Percentiles rank a stretch among this genome's conserved stretches.
Conservation (phyloP, 305 asterid species). For the Fraxinus sp. region DNA sequence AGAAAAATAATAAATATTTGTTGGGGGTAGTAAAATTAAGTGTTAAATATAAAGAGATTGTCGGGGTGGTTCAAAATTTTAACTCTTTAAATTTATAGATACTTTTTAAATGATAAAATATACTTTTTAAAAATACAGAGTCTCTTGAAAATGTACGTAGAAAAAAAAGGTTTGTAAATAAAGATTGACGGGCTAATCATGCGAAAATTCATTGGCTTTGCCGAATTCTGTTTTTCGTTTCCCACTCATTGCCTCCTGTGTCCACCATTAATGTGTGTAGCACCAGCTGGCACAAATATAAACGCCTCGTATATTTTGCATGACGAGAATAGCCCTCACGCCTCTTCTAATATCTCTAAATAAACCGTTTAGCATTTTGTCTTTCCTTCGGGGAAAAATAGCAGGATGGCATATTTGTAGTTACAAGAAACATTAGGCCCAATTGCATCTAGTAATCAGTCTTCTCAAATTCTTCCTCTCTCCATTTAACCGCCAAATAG, state of each 20-base stretch:
- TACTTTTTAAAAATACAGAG: too few relatives aligned
- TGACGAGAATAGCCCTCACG: constrained; percentile 1
- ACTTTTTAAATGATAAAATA: too few relatives aligned
- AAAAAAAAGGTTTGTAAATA: too few relatives aligned
- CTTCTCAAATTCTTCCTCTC: constrained; percentile 27
- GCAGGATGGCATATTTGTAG: constrained; percentile 19
- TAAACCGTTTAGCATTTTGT: neutral
- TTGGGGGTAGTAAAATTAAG: too few relatives aligned
- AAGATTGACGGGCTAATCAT: too few relatives aligned
- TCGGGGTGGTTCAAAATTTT: too few relatives aligned
- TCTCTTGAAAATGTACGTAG: too few relatives aligned
- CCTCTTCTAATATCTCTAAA: neutral
- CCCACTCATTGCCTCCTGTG: neutral
- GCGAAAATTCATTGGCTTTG: neutral
- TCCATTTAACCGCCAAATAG: constrained; percentile 27
- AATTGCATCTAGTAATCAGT: neutral
- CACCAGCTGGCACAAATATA: neutral
- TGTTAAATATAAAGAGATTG: too few relatives aligned
- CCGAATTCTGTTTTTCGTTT: neutral
- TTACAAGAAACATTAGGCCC: constrained; percentile 1
- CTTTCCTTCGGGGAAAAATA: neutral
- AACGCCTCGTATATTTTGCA: neutral
- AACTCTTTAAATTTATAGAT: too few relatives aligned
- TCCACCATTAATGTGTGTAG: neutral
- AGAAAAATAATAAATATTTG: too few relatives aligned